Evolutionary conservation across 805 yeast species (phyloP).

Genomic region (Candida morakotiae): DNA sequence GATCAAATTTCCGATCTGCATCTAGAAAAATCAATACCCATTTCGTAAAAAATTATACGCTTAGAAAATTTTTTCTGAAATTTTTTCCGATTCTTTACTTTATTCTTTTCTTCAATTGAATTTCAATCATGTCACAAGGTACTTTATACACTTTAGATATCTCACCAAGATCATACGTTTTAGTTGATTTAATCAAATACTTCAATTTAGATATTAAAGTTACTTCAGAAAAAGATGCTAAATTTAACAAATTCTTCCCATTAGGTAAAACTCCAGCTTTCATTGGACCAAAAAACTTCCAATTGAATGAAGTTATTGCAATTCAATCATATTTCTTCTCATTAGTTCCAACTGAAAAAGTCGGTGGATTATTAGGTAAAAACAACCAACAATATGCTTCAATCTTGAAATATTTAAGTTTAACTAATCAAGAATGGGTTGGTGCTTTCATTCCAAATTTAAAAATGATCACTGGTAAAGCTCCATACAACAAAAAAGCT

Average conservation of each 20-base stretch:
- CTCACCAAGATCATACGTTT: slow-evolving; percentile 26
- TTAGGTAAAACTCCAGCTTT: slow-evolving; percentile 64
- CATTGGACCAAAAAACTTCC: slow-evolving; percentile 66
- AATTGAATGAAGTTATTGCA: slow-evolving; percentile 67
- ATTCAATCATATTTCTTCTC: slow-evolving; percentile 43
- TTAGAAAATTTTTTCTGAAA: neutral
- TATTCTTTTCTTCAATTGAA: neutral
- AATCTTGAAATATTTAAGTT: slow-evolving; percentile 74
- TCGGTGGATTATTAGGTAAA: slow-evolving; percentile 62
- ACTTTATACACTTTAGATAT: slow-evolving; percentile 47
- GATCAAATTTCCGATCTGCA: no score
- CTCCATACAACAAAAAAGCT: slow-evolving; percentile 75
- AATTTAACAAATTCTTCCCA: slow-evolving; percentile 54
- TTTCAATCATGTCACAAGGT: slow-evolving; percentile 57
- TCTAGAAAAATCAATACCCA: no score
- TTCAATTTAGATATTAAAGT: slow-evolving; percentile 57
- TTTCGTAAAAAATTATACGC: neutral
- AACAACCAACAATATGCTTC: slow-evolving; percentile 58
- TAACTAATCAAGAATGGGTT: slow-evolving; percentile 66
- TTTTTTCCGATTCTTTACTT: neutral
- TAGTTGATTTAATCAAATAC: slow-evolving; percentile 52
- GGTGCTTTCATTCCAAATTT: slow-evolving; percentile 45
- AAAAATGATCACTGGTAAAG: slow-evolving; percentile 56
- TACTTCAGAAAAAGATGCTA: slow-evolving; percentile 35
- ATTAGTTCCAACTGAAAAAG: slow-evolving; percentile 24